Evolutionary conservation across 495 filamentous ascomycete genomes (phyloP).

Genomic region (Xylaria curta): DNA sequence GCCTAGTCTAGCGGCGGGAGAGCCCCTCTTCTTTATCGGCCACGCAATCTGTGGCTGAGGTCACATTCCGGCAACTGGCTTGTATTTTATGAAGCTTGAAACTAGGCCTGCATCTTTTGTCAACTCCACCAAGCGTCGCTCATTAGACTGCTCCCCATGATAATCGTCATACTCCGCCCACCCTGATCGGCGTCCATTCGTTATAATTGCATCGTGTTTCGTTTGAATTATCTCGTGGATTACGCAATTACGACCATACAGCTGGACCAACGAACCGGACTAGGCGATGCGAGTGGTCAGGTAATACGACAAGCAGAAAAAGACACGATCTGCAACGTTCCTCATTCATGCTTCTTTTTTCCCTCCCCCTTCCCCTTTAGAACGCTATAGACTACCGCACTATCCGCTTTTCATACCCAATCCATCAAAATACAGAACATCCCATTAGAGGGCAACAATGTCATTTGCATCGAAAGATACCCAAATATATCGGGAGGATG

Average conservation of each 20-base stretch:
- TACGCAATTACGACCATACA: constrained; percentile 2
- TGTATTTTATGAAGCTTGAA: constrained; percentile 1
- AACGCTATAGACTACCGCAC: neutral
- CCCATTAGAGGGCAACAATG: constrained; percentile 48
- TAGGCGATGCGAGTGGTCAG: constrained; percentile 29
- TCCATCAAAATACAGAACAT: neutral
- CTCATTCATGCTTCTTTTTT: constrained; percentile 10
- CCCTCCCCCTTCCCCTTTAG: neutral
- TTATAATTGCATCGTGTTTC: constrained; percentile 4
- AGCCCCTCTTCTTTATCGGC: neutral
- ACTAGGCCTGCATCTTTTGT: constrained; percentile 9
- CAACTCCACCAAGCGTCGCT: constrained; percentile 4
- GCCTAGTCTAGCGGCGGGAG: neutral
- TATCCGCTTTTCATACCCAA: neutral
- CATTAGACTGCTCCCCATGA: neutral
- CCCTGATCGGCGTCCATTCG: constrained; percentile 14
- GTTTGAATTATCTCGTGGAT: neutral
- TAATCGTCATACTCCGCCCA: constrained; percentile 23
- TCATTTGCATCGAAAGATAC: constrained; percentile 59
- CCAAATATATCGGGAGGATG: constrained; percentile 68
- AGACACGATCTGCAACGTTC: neutral
- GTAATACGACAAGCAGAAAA: neutral
- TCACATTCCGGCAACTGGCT: neutral
- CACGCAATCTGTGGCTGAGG: constrained; percentile 22
- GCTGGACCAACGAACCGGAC: neutral